Evolutionary conservation across 495 filamentous ascomycete species (phyloP).

Genomic region (Darksidea phi): DNA sequence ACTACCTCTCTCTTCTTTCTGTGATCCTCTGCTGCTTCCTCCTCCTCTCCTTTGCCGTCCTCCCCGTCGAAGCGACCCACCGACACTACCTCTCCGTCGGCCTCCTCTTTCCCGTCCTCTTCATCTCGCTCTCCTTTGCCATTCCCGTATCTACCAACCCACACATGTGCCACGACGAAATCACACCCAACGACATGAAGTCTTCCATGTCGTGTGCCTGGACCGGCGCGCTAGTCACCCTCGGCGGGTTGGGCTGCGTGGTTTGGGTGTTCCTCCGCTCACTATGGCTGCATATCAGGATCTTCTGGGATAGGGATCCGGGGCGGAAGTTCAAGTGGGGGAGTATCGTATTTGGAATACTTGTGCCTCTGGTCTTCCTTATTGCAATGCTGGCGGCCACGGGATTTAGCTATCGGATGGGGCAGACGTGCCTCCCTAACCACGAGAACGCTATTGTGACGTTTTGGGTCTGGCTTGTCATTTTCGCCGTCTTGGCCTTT

Average conservation of each 20-base stretch:
- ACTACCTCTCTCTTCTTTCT: constrained; percentile 41
- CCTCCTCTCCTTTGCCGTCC: constrained; percentile 41
- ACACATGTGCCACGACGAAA: constrained; percentile 39
- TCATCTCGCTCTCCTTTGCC: constrained; percentile 41
- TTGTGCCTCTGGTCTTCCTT: constrained; percentile 37
- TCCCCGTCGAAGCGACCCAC: constrained; percentile 39
- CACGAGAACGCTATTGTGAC: constrained; percentile 36
- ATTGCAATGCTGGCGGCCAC: constrained; percentile 34
- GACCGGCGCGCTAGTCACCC: constrained; percentile 38
- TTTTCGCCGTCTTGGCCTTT: constrained; percentile 35
- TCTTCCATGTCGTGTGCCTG: constrained; percentile 40
- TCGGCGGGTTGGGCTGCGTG: constrained; percentile 37
- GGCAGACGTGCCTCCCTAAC: constrained; percentile 41
- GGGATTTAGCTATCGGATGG: constrained; percentile 42
- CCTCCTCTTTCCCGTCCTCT: constrained; percentile 37
- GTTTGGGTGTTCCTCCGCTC: constrained; percentile 44
- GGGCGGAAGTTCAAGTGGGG: constrained; percentile 36
- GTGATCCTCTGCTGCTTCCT: constrained; percentile 42
- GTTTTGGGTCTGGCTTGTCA: constrained; percentile 44
- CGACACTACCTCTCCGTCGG: constrained; percentile 43
- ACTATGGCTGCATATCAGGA: constrained; percentile 44
- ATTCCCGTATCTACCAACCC: constrained; percentile 39
- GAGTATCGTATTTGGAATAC: constrained; percentile 34
- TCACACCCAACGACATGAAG: constrained; percentile 44
- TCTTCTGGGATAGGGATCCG: constrained; percentile 43